Evolutionary conservation across 805 yeast genomes (phyloP).

Genomic region (Ascoidea tarda): DNA sequence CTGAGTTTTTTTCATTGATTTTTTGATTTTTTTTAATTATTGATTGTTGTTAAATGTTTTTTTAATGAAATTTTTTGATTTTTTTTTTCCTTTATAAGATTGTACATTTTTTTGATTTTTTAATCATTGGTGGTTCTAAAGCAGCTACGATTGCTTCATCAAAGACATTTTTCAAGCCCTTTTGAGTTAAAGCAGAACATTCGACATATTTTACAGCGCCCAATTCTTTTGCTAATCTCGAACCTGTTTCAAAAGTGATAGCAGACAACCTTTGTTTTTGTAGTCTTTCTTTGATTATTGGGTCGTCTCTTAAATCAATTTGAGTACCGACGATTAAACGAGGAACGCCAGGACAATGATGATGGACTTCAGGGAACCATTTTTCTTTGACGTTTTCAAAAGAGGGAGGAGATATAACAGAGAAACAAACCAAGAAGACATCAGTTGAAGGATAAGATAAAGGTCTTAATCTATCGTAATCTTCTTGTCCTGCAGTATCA

Average conservation of each 20-base stretch:
- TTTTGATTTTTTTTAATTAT: slow-evolving; percentile 1
- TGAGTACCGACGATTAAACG: slow-evolving; percentile 96
- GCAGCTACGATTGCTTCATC: slow-evolving; percentile 99
- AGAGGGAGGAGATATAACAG: slow-evolving; percentile 93
- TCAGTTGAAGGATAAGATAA: slow-evolving; percentile 95
- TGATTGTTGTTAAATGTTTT: background rate
- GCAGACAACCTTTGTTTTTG: slow-evolving; percentile 85
- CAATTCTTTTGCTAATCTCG: slow-evolving; percentile 81
- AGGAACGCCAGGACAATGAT: slow-evolving; percentile 96
- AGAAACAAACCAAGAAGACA: slow-evolving; percentile 89
- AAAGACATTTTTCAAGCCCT: slow-evolving; percentile 94
- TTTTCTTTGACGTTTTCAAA: slow-evolving; percentile 96
- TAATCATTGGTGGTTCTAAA: slow-evolving; percentile 87
- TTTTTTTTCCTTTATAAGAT: slow-evolving; percentile 36
- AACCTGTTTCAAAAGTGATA: slow-evolving; percentile 78
- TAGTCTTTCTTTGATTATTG: slow-evolving; percentile 76
- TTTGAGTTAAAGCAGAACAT: slow-evolving; percentile 94
- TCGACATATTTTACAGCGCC: slow-evolving; percentile 95
- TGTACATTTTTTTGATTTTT: slow-evolving; percentile 67
- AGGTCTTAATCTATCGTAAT: slow-evolving; percentile 94
- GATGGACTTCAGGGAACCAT: slow-evolving; percentile 98
- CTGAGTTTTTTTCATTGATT: slow-evolving; percentile 2
- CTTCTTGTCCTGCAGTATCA: slow-evolving; percentile 99
- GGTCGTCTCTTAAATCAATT: slow-evolving; percentile 88
- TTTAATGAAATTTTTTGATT: background rate